A percentile compares a stretch with the other conserved stretches of the same genome.
These are phyloP conservation scores for Ogataea glucozyma DNA, from an alignment of 805 yeast species.

Conservation along the genomic window DNA sequence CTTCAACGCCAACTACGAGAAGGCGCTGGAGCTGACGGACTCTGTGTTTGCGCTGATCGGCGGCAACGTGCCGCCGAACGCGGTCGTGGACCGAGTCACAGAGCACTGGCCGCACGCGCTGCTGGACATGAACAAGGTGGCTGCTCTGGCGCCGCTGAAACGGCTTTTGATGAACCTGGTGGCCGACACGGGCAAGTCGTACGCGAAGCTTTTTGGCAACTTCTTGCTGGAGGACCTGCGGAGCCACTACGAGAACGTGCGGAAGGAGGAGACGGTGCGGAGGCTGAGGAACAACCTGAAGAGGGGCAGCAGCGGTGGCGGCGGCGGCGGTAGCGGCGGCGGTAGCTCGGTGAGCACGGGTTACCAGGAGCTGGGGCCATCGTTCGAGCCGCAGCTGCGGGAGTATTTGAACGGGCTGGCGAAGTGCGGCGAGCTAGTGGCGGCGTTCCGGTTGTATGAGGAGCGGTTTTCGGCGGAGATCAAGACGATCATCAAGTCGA, in stretches of 20 bases:
- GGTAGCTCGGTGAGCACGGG: too few species aligned
- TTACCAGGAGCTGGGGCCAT: conserved; percentile 24
- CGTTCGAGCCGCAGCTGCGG: conserved; percentile 44
- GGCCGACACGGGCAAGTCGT: conserved; percentile 68
- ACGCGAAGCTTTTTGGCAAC: conserved; percentile 56
- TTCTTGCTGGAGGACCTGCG: conserved; percentile 63
- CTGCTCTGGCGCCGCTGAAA: conserved; percentile 51
- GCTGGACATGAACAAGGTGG: conserved; percentile 44
- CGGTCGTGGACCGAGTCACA: conserved; percentile 33
- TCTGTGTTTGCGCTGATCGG: conserved; percentile 56
- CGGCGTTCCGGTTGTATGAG: conserved; percentile 65
- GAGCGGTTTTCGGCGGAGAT: conserved; percentile 69
- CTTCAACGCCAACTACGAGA: conserved; percentile 46
- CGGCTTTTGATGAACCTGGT: conserved; percentile 57
- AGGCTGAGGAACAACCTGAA: conserved; percentile 40
- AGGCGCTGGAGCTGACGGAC: conserved; percentile 59
- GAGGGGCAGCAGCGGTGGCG: too few species aligned
- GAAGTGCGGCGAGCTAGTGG: conserved; percentile 58
- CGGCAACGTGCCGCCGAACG: conserved; percentile 46
- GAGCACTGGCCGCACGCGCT: conserved; percentile 47
- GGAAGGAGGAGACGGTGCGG: conserved; percentile 48
- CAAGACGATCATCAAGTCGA: conserved; percentile 65
- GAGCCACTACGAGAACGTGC: conserved; percentile 50
- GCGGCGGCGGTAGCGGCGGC: too few species aligned
- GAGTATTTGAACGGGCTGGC: conserved; percentile 55